Percentiles rank a stretch among this genome's conserved stretches.
Evolutionary conservation across 2,329 filamentous ascomycete genomes (phyloP).

Genomic region (Claviceps purpurea): DNA sequence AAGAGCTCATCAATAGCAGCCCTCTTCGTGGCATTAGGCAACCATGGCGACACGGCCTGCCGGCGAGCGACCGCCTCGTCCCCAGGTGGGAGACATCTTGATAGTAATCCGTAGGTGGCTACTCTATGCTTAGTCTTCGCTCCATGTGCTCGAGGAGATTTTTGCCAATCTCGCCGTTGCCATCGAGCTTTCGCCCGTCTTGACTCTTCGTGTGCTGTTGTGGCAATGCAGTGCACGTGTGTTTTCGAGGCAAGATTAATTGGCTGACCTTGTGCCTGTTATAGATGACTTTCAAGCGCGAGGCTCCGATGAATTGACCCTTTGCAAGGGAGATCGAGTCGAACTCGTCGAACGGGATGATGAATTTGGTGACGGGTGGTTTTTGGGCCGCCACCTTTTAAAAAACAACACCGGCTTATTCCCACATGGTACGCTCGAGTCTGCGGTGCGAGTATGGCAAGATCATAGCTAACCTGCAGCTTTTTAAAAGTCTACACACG

Average conservation of each 20-base stretch:
- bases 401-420: slow-evolving; percentile 68
- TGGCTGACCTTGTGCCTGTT: slow-evolving; percentile 4
- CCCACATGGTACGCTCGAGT: slow-evolving; percentile 51
- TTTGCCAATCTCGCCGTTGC: not conserved
- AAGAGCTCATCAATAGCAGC: not conserved
- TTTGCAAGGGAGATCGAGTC: slow-evolving; percentile 73
- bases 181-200: not conserved
- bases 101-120: slow-evolving; percentile 54
- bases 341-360: slow-evolving; percentile 76
- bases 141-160: not conserved
- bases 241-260: not conserved
- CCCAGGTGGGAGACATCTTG: slow-evolving; percentile 52
- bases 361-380: slow-evolving; percentile 83
- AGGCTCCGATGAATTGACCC: slow-evolving; percentile 82
- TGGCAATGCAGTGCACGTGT: not conserved
- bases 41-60: slow-evolving; percentile 30
- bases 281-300: slow-evolving; percentile 84
- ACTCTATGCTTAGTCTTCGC: slow-evolving; percentile 12
- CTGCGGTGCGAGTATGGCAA: slow-evolving; percentile 6
- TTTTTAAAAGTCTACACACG: slow-evolving; percentile 44
- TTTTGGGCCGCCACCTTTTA: slow-evolving; percentile 58
- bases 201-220: not conserved
- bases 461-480: slow-evolving; percentile 13
- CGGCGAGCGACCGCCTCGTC: slow-evolving; percentile 27
- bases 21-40: not conserved